Conservation (phyloP, 495 filamentous ascomycete genomes). For the Penicillium arizonense region DNA sequence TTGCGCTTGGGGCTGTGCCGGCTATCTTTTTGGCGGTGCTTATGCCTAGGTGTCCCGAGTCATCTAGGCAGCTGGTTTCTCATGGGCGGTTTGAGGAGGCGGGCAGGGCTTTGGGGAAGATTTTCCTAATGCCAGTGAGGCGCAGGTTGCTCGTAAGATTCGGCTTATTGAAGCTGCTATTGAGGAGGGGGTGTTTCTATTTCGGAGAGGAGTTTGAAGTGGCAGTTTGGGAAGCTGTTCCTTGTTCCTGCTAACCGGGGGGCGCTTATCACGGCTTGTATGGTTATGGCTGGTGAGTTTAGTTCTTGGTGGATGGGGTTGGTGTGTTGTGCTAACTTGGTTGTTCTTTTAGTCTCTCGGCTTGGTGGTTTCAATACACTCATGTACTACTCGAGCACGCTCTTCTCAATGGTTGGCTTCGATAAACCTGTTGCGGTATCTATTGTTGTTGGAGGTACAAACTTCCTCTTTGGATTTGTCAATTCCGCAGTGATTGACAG, state of each 20-base stretch:
- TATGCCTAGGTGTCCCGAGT: conserved; percentile 48
- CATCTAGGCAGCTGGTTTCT: conserved; percentile 49
- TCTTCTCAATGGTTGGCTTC: conserved; percentile 54
- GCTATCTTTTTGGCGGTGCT: conserved; percentile 40
- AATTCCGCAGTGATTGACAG: conserved; percentile 48
- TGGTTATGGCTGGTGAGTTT: conserved; percentile 33
- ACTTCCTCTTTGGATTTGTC: conserved; percentile 50
- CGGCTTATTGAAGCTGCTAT: background rate
- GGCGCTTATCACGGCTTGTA: conserved; percentile 45
- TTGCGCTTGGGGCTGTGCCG: conserved; percentile 47
- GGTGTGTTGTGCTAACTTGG: too few species aligned
- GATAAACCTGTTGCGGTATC: conserved; percentile 48
- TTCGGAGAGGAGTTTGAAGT: background rate
- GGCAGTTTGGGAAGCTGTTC: conserved; percentile 15
- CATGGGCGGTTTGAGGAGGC: conserved; percentile 38
- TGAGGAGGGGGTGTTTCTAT: conserved; percentile 33
- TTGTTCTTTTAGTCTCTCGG: conserved; percentile 27
- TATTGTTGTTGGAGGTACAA: conserved; percentile 48
- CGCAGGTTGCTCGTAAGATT: too few species aligned
- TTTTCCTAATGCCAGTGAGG: too few species aligned
- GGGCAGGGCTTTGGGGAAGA: too few species aligned
- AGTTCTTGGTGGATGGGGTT: too few species aligned
- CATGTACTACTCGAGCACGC: conserved; percentile 50
- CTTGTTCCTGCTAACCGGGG: conserved; percentile 41
- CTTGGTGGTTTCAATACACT: conserved; percentile 47